A percentile compares a stretch with the other conserved stretches of the same genome.
Evolutionary conservation across 176 grass and related monocot species (phyloP).

Genomic region (Triticum monococcum): DNA sequence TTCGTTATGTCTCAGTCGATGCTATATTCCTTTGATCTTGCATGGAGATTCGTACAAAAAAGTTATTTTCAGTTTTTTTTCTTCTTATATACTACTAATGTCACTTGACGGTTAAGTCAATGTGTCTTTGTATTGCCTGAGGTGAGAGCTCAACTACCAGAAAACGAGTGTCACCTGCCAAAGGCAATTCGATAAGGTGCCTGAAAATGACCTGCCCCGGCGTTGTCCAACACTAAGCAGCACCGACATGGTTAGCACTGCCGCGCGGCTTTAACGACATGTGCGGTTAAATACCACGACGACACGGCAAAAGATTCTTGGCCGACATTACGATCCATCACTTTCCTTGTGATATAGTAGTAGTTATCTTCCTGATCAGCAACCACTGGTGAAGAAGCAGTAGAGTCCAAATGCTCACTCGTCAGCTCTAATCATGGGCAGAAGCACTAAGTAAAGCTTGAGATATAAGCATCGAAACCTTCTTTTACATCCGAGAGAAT

Average conservation of each 20-base stretch:
- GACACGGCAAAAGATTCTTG: neutral
- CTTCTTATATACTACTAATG: too few species aligned
- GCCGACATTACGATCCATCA: conserved; percentile 2
- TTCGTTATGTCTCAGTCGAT: too few species aligned
- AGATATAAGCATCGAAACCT: neutral
- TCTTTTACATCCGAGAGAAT: too few species aligned
- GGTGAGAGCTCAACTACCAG: conserved; percentile 29
- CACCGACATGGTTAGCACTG: conserved; percentile 29
- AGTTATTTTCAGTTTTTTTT: too few species aligned
- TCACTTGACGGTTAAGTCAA: neutral
- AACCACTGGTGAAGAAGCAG: neutral
- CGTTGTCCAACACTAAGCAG: neutral
- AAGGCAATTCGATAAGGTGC: conserved; percentile 29
- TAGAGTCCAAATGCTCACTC: neutral
- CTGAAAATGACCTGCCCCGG: conserved; percentile 24
- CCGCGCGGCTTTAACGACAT: neutral
- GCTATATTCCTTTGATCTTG: too few species aligned
- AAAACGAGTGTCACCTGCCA: conserved; percentile 25
- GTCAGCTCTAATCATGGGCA: neutral
- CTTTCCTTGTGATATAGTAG: neutral
- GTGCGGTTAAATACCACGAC: neutral
- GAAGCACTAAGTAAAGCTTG: neutral
- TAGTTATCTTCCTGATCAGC: conserved; percentile 1
- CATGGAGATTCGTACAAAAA: too few species aligned
- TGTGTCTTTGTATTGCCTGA: neutral